phyloP scores from a whole-genome alignment of 176 grass and related monocot genomes.

The Aegilops tauschii region DNA sequence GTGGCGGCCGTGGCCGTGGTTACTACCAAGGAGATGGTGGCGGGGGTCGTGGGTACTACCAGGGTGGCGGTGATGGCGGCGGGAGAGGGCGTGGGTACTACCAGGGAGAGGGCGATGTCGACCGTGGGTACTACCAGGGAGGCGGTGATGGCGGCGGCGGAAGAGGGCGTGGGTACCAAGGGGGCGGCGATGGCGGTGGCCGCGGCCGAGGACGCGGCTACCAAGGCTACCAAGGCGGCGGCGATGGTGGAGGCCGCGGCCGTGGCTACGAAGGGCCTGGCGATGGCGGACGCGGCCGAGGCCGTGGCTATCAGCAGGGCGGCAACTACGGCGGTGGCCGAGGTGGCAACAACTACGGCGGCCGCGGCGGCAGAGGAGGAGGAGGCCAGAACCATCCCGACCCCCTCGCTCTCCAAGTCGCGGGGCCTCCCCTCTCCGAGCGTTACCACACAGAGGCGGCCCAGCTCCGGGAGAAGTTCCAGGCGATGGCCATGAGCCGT shows the following conservation, averaged over 20 bases:
- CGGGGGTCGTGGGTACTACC: background rate
- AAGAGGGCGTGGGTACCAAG: background rate
- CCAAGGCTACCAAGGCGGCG: background rate
- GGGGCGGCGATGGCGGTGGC: background rate
- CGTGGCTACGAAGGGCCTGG: background rate
- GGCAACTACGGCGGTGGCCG: background rate
- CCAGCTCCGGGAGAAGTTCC: background rate
- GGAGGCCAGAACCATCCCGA: background rate
- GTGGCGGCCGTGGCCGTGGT: background rate
- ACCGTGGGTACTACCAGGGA: background rate
- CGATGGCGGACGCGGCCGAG: too few species aligned
- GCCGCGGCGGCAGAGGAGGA: background rate
- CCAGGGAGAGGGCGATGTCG: background rate
- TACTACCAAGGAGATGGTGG: background rate
- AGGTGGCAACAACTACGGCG: background rate
- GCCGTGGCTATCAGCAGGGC: background rate
- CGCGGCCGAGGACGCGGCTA: background rate
- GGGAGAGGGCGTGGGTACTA: background rate
- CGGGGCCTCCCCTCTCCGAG: background rate
- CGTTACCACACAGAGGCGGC: background rate
- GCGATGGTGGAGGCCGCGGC: background rate
- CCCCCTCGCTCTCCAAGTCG: constrained; percentile 22
- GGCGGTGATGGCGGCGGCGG: background rate
- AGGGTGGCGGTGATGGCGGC: background rate
- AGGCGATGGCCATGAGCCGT: constrained; percentile 10